These are phyloP conservation scores for Aspergillus fructus DNA, from an alignment of 2,329 filamentous ascomycete genomes.

Conservation along the genomic window DNA sequence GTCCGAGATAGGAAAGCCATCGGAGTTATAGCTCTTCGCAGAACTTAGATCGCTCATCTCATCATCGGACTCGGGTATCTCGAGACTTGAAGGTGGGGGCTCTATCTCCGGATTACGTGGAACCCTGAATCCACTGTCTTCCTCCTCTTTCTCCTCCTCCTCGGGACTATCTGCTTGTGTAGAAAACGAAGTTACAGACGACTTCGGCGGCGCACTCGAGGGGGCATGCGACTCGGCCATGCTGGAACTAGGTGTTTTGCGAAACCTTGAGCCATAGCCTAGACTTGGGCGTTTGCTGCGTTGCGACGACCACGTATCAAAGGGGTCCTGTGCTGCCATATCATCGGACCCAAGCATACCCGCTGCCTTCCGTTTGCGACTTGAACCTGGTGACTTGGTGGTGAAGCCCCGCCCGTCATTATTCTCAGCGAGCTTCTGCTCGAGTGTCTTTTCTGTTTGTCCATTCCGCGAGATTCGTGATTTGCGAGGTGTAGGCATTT, in stretches of 20 bases:
- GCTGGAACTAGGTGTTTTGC: slow-evolving; percentile 17
- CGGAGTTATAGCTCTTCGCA: slow-evolving; percentile 29
- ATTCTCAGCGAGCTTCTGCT: slow-evolving; percentile 23
- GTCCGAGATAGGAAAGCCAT: slow-evolving; percentile 18
- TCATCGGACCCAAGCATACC: slow-evolving; percentile 6
- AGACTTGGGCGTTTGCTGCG: slow-evolving; percentile 9
- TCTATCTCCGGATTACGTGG: slow-evolving; percentile 24
- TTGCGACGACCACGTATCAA: slow-evolving; percentile 13
- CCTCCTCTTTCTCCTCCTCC: slow-evolving; percentile 12
- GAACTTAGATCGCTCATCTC: slow-evolving; percentile 31
- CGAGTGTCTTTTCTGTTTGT: slow-evolving; percentile 16
- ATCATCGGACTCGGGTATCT: slow-evolving; percentile 25
- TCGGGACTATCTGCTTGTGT: not conserved
- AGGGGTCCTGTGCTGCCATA: slow-evolving; percentile 5
- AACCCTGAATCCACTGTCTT: slow-evolving; percentile 21
- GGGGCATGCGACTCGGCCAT: slow-evolving; percentile 10
- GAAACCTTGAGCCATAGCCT: slow-evolving; percentile 14
- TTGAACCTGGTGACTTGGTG: slow-evolving; percentile 3
- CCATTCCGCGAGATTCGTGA: not conserved
- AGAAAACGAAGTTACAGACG: slow-evolving; percentile 9
- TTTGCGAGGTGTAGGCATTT: not conserved
- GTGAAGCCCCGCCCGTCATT: not conserved
- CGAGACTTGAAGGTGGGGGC: slow-evolving; percentile 19
- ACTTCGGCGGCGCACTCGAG: slow-evolving; percentile 9
- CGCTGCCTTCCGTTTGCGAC: slow-evolving; percentile 15